Evolutionary conservation across 306 rosid genomes (phyloP).

Genomic region (Betula pendula): DNA sequence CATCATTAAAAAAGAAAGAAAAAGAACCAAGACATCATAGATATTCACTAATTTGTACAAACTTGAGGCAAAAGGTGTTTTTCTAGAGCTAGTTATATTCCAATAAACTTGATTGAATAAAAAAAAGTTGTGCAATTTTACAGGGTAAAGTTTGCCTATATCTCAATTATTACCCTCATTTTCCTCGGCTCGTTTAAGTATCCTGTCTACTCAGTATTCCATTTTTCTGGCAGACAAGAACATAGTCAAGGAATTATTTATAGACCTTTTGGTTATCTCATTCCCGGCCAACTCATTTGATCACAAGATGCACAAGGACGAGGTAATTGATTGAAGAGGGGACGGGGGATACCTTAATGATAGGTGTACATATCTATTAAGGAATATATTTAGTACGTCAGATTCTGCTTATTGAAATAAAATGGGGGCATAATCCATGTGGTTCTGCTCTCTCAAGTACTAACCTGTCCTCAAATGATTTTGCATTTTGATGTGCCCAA

Average conservation of each 20-base stretch:
- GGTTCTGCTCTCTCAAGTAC: conserved; percentile 15
- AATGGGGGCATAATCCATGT: not conserved
- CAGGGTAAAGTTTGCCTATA: no score
- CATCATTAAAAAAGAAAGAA: no score
- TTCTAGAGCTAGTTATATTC: not conserved
- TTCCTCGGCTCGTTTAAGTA: not conserved
- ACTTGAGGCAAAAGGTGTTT: not conserved
- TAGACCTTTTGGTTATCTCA: conserved; percentile 37
- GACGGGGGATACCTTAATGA: conserved; percentile 22
- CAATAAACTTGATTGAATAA: conserved; percentile 23
- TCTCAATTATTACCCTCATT: no score
- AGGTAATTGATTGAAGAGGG: conserved; percentile 38
- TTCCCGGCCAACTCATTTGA: conserved; percentile 37
- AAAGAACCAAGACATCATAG: no score
- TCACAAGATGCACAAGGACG: conserved; percentile 24
- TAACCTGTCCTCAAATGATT: conserved; percentile 8
- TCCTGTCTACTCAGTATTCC: conserved; percentile 50
- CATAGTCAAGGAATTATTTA: conserved; percentile 45
- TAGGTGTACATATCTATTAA: not conserved
- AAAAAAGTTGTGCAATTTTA: no score
- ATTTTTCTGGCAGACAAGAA: conserved; percentile 43
- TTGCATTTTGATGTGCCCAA: conserved; percentile 1
- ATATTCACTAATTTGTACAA: not conserved
- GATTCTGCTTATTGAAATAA: conserved; percentile 20
- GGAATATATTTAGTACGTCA: conserved; percentile 28